Evolutionary conservation across 2,329 filamentous ascomycete genomes (phyloP), one percentile per base, ranked within the genome.

Genomic region (Sphaceloma murrayae): DNA sequence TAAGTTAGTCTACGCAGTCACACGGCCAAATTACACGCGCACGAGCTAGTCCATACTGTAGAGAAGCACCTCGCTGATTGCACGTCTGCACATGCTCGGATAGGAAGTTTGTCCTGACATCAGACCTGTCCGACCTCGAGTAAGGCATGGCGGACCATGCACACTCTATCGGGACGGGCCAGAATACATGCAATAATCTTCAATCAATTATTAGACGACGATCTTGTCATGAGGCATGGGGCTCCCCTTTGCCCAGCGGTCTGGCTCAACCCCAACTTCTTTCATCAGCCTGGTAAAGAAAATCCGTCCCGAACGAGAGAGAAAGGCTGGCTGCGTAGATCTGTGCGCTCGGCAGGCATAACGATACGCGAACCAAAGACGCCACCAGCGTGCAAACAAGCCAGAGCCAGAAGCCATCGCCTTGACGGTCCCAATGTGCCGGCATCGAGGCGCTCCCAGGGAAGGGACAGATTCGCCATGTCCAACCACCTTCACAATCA

Each of bases 381-480:
- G 36, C 36, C 36, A 40, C 36, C 18, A 18, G 14, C 27, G 22
- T 40, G 26, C 22, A 19, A 26, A 30, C 36, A 40, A 40, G 36
- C 36, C 36, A 27, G 19, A 30, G 26, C 13, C 14, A 30, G 5
- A 38, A 40, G 36, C 36, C 36, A 40, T 40, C 30, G 36, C 36
- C 22, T 40, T 40, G 36, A 14, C 26, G 36, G 36, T 40, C 22
- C 36, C 36, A 40, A 40, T 40, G 36, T 40, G 24, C 36, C 36
- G 36, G 36, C 36, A 26, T 40, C 36, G 30, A 26, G 36, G 36
- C 30, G n/a, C 36, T 40, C n/a, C n/a, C n/a, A n/a, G n/a, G n/a
- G n/a, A n/a, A 26, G 30, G 19, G 24, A 40, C 36, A 40, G 36
- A 30, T 17, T 19, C 19, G 36, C 36, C n/a, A 40, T 30, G 30